Evolutionary conservation across 352 stramenopile species (phyloP), one percentile per base, ranked within the genome.

Genomic region (Phytopythium oedochilum): DNA sequence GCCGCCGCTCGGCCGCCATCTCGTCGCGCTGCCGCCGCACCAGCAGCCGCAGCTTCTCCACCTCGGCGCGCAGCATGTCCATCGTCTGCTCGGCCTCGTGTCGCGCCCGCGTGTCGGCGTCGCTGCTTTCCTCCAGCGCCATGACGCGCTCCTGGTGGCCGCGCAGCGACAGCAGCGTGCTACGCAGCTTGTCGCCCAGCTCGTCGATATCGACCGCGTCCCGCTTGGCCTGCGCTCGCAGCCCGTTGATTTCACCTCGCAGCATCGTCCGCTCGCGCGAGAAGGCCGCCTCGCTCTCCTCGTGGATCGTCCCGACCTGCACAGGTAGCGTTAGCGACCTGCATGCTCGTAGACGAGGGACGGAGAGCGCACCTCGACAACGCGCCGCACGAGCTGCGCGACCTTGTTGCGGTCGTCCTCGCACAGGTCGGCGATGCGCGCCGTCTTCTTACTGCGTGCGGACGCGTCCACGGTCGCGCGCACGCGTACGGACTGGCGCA

Each of bases 331-430:
- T 25, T 15, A 50, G 43, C 35, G 22, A 20, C 36, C 66, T 35
- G 34, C 43, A 25, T 22, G n/a, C 39, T n/a, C 40, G 42, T 4
- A 20, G 48, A 17, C 38, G 18, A 23, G 36, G 20, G 44, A 58
- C 4, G 4, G 31, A 20, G 34, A 50, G 26, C 36, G 52, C 51
- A 90, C 80, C 61, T 93, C 80, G 20, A 91, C 78, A 22, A 93
- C 73, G 35, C 83, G 78, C 1, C 61, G 80, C 15, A 91, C 69
- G n/a, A 93, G 58, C 49, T 91, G 90, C 36, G 78, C 65, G 53
- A 93, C 79, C 67, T 93, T 93, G 7, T 90, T 73, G 25, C 83
- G 77, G 63, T 93, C 83, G 56, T 89, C 67, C 14, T 72, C 74
- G 40, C 83, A 89, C 25, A 93, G 43, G 59, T 93, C 77, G 7